A percentile compares a stretch with the other conserved stretches of the same genome.
These are phyloP conservation scores for Ogataea siamensis DNA, from an alignment of 805 yeast genomes.

Conservation along the genomic window DNA sequence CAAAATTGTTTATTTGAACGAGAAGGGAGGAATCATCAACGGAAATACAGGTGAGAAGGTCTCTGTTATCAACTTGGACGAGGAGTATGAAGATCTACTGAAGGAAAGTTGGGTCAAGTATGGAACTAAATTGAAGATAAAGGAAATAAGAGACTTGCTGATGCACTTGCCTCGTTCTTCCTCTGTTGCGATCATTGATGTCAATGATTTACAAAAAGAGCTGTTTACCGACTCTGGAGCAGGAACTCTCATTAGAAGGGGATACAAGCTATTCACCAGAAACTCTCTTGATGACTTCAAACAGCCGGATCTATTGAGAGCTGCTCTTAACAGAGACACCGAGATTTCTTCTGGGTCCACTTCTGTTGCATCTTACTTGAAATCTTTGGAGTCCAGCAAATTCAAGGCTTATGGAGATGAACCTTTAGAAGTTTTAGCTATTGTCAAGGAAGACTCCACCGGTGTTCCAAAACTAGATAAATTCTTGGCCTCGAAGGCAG, in stretches of 20 bases:
- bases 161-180: conserved; percentile 95
- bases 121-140: conserved; percentile 96
- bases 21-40: conserved; percentile 95
- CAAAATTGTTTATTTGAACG: conserved; percentile 93
- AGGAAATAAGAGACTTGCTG: conserved; percentile 91
- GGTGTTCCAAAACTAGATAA: conserved; percentile 72
- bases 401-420: conserved; percentile 92
- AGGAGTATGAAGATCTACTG: conserved; percentile 88
- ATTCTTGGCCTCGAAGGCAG: conserved; percentile 81
- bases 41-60: conserved; percentile 90
- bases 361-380: conserved; percentile 80
- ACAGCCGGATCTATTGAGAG: conserved; percentile 73
- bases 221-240: conserved; percentile 98
- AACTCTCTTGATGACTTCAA: conserved; percentile 65
- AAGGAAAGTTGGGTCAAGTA: conserved; percentile 97
- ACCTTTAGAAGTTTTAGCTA: conserved; percentile 90
- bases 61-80: conserved; percentile 88
- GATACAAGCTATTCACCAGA: conserved; percentile 80
- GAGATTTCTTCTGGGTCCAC: conserved; percentile 67
- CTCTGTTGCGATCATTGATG: conserved; percentile 95
- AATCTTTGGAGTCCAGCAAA: conserved; percentile 55
- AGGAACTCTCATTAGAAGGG: conserved; percentile 97
- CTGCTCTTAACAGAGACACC: conserved; percentile 73
- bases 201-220: conserved; percentile 93
- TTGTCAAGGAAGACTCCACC: conserved; percentile 55